A percentile compares a stretch with the other conserved stretches of the same genome.
Evolutionary conservation across 129 eudicot species (phyloP).

Genomic region (Kitagawia praeruptora): DNA sequence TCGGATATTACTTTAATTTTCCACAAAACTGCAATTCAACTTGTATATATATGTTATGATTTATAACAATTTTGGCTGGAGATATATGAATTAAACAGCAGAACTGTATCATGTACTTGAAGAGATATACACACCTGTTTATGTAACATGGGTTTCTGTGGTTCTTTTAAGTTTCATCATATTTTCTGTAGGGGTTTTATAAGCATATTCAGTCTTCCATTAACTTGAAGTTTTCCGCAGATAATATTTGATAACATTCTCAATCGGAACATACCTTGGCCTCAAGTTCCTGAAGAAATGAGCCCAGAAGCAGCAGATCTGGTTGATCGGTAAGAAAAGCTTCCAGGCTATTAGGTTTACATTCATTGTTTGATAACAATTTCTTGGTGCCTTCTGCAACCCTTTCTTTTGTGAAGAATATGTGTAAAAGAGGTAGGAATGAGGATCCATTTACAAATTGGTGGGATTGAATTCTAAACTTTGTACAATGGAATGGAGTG

Average conservation of each 20-base stretch:
- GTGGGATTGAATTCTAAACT: neutral
- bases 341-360: neutral
- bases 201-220: neutral
- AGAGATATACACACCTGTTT: neutral
- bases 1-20: neutral
- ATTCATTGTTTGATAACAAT: neutral
- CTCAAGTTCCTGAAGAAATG: constrained; percentile 86
- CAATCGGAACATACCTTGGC: constrained; percentile 97
- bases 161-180: neutral
- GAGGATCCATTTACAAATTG: neutral
- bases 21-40: neutral
- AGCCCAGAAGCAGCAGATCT: constrained; percentile 77
- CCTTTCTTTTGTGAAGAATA: neutral
- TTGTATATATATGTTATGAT: neutral
- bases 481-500: neutral
- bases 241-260: constrained; percentile 90
- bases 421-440: neutral
- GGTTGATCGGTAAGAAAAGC: constrained; percentile 66
- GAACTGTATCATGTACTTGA: neutral
- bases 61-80: no score
- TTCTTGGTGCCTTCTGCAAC: neutral
- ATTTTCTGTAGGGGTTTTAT: neutral
- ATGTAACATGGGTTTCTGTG: neutral
- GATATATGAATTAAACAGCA: neutral
- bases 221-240: constrained; percentile 21